phyloP scores from a whole-genome alignment of 495 filamentous ascomycete species.

The Cudoniella acicularis region DNA sequence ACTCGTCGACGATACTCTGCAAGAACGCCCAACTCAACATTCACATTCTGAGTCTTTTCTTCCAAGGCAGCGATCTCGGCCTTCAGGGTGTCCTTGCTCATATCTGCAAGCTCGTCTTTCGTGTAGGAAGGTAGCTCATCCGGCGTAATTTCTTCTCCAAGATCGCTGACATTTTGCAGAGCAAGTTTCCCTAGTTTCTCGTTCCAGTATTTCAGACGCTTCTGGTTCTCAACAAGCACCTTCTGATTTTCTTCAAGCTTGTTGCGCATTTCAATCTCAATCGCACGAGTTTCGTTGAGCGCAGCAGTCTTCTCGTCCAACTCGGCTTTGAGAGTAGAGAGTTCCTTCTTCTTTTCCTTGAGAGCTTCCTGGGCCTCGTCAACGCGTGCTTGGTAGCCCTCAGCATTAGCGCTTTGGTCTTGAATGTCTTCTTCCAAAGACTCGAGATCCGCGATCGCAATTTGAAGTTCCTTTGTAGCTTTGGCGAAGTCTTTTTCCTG shows the following conservation, averaged over 20 bases:
- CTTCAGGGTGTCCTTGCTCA: slow-evolving; percentile 84
- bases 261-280: slow-evolving; percentile 97
- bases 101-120: slow-evolving; percentile 86
- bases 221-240: slow-evolving; percentile 79
- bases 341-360: slow-evolving; percentile 73
- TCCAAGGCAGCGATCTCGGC: slow-evolving; percentile 85
- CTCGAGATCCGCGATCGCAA: slow-evolving; percentile 65
- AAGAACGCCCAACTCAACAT: slow-evolving; percentile 86
- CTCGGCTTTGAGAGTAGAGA: slow-evolving; percentile 75
- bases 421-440: slow-evolving; percentile 71
- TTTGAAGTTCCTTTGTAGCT: slow-evolving; percentile 71
- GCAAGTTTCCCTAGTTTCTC: slow-evolving; percentile 79
- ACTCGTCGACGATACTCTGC: slow-evolving; percentile 89
- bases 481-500: slow-evolving; percentile 75
- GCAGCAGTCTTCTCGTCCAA: slow-evolving; percentile 83
- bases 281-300: slow-evolving; percentile 82
- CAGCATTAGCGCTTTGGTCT: slow-evolving; percentile 69
- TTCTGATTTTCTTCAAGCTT: slow-evolving; percentile 96
- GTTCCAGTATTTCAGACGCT: slow-evolving; percentile 77
- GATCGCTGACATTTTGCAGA: slow-evolving; percentile 74
- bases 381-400: slow-evolving; percentile 66
- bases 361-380: slow-evolving; percentile 84
- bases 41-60: slow-evolving; percentile 86
- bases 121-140: slow-evolving; percentile 73
- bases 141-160: slow-evolving; percentile 44